Base-by-base conservation (phyloP, 257 asterid species). In the Catharanthus roseus region DNA sequence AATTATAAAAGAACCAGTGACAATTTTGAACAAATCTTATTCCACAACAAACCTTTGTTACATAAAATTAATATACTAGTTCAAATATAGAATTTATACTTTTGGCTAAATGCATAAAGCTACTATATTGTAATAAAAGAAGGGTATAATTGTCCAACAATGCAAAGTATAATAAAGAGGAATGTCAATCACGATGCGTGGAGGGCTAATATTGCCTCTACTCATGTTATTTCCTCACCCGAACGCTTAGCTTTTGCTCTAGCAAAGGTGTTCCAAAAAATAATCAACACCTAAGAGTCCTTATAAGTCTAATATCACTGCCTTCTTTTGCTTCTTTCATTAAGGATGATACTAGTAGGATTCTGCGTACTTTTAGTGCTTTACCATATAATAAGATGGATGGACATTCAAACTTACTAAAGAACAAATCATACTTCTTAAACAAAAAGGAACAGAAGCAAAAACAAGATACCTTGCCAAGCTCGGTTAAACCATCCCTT, bases 401-500 rank as follows among this genome's bases (percentile, higher is more conserved):
- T 64, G n/a, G 53, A 19, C 41, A 53, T 10, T 49, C 23, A 63
- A 38, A 24, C 9, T 44, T 33, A 56, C 58, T 65, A 29, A 23
- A 42, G 41, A 12, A 29, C 44, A 45, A 41, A 38, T 33, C 18
- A 3, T 18, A 0, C 18, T 28, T 34, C 21, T 1, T 58, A 38
- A 23, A 69, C 29, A 44, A 1, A n/a, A 10, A 66, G 58, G 74
- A 42, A 67, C 68, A 69, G 64, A n/a, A 62, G 26, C 42, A 45
- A 63, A 38, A 61, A 67, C 4, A 47, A 6, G 31, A 62, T 50
- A 93, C 99, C 97, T 85, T 91, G 76, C 96, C 85, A 24, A 93
- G 97, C 72, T 86, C 69, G 63, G 99, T 89, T 79, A 93, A 79
- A 44, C 96, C 96, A 77, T 93, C 96, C 74, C 96, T 85, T 28